Conservation (phyloP, 352 stramenopile genomes). For the Globisporangium acanthophoron region DNA sequence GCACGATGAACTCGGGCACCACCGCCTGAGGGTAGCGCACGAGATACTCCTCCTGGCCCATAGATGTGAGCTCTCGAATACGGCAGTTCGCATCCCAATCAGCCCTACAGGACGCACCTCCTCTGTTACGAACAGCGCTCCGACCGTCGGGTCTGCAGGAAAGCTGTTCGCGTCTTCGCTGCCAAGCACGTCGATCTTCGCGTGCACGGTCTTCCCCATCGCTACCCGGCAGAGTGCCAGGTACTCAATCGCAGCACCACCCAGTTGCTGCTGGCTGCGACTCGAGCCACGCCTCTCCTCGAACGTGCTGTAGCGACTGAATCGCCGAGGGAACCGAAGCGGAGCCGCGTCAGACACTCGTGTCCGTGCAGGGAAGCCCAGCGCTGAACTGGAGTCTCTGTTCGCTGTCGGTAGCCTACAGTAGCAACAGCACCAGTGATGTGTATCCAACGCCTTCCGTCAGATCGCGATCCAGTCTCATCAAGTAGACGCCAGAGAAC, state of each 20-base stretch:
- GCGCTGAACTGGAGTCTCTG: constrained; percentile 17
- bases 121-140: constrained; percentile 31
- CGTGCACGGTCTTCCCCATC: constrained; percentile 41
- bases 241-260: constrained; percentile 20
- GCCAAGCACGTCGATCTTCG: constrained; percentile 5
- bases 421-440: not conserved
- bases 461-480: not conserved
- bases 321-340: constrained; percentile 49
- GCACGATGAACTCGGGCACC: constrained; percentile 70
- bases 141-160: constrained; percentile 24
- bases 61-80: not conserved
- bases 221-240: constrained; percentile 67
- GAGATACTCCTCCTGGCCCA: constrained; percentile 63
- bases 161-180: constrained; percentile 12
- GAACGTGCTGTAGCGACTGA: constrained; percentile 76
- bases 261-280: not conserved
- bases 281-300: constrained; percentile 17
- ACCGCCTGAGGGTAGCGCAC: constrained; percentile 50
- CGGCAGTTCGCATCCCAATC: not conserved
- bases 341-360: constrained; percentile 5
- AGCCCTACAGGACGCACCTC: constrained; percentile 15
- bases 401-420: constrained; percentile 1
- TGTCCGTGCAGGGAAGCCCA: constrained; percentile 6
- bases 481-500: not conserved
- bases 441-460: not conserved